Percentiles rank a stretch among this genome's conserved stretches.
phyloP scores from a whole-genome alignment of 208 protist species.

The Wallacemonas sp. region DNA sequence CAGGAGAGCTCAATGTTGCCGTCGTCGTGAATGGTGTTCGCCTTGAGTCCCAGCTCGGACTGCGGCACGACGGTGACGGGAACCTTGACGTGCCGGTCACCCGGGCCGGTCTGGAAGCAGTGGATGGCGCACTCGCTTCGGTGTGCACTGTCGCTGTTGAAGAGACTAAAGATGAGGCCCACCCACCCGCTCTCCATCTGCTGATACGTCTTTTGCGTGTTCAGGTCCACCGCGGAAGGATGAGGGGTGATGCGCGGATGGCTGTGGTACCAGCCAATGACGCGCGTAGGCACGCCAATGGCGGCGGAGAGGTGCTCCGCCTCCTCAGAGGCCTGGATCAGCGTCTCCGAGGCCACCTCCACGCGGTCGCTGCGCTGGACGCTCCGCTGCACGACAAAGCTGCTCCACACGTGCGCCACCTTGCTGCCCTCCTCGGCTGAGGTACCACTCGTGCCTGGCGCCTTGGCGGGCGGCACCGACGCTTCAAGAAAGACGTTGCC shows the following conservation, averaged over 20 bases:
- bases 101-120: slow-evolving; percentile 62
- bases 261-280: slow-evolving; percentile 91
- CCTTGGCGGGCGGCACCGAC: slow-evolving; percentile 7
- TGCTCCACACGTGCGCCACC: slow-evolving; percentile 55
- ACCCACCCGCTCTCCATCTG: slow-evolving; percentile 79
- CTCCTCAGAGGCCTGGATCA: slow-evolving; percentile 55
- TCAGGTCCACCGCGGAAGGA: slow-evolving; percentile 74
- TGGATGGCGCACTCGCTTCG: slow-evolving; percentile 53
- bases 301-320: slow-evolving; percentile 47
- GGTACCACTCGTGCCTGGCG: background rate
- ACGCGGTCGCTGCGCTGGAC: slow-evolving; percentile 81
- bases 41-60: slow-evolving; percentile 20
- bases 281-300: slow-evolving; percentile 39
- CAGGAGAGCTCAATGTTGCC: slow-evolving; percentile 4
- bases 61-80: slow-evolving; percentile 35
- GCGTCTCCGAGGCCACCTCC: slow-evolving; percentile 56
- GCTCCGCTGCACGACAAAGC: slow-evolving; percentile 52
- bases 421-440: slow-evolving; percentile 25
- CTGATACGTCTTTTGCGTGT: slow-evolving; percentile 80
- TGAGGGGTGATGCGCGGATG: slow-evolving; percentile 79
- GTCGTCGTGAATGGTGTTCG: slow-evolving; percentile 11
- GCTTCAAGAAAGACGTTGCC: slow-evolving; percentile 40
- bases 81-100: slow-evolving; percentile 45
- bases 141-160: slow-evolving; percentile 49
- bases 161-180: slow-evolving; percentile 85